A percentile compares a stretch with the other conserved stretches of the same genome.
These are phyloP conservation scores for Yarrowia bubula DNA, from an alignment of 805 yeast genomes.

Conservation along the genomic window DNA sequence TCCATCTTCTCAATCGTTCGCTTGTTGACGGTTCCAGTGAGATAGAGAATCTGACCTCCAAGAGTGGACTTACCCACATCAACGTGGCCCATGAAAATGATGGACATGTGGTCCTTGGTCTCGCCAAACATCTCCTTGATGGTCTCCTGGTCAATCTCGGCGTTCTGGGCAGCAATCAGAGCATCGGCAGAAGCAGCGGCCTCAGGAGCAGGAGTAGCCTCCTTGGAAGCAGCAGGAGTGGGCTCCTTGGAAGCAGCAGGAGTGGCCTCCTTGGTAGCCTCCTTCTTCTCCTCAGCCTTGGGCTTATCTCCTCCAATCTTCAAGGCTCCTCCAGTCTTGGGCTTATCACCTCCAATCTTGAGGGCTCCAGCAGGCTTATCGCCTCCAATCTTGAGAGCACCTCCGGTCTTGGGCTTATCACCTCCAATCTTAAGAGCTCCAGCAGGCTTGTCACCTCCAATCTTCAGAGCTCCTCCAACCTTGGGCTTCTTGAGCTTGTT, in stretches of 20 bases:
- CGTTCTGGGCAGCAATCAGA: conserved; percentile 67
- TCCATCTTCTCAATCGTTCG: conserved; percentile 98
- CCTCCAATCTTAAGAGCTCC: conserved; percentile 28
- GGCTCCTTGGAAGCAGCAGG: conserved; percentile 31
- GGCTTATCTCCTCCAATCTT: conserved; percentile 35
- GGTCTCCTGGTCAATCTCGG: conserved; percentile 78
- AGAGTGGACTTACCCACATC: conserved; percentile 99
- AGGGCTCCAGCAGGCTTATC: conserved; percentile 30
- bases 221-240: conserved; percentile 30
- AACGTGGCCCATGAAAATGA: conserved; percentile 98
- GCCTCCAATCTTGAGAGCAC: conserved; percentile 34
- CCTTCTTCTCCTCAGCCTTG: conserved; percentile 42
- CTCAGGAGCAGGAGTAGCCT: conserved; percentile 28
- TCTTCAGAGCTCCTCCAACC: conserved; percentile 34
- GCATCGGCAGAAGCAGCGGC: conserved; percentile 46
- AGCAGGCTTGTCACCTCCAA: conserved; percentile 30
- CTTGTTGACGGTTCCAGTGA: conserved; percentile 97
- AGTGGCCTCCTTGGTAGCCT: conserved; percentile 31
- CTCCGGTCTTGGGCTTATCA: conserved; percentile 31
- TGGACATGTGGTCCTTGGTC: conserved; percentile 86
- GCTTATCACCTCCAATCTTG: conserved; percentile 32
- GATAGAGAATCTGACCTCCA: conserved; percentile 94
- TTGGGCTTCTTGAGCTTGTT: conserved; percentile 29
- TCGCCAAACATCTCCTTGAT: conserved; percentile 87
- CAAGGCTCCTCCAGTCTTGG: conserved; percentile 11